These are phyloP conservation scores for Pythium rhizo-oryzae DNA, from an alignment of 352 stramenopile genomes.

Conservation along the genomic window DNA sequence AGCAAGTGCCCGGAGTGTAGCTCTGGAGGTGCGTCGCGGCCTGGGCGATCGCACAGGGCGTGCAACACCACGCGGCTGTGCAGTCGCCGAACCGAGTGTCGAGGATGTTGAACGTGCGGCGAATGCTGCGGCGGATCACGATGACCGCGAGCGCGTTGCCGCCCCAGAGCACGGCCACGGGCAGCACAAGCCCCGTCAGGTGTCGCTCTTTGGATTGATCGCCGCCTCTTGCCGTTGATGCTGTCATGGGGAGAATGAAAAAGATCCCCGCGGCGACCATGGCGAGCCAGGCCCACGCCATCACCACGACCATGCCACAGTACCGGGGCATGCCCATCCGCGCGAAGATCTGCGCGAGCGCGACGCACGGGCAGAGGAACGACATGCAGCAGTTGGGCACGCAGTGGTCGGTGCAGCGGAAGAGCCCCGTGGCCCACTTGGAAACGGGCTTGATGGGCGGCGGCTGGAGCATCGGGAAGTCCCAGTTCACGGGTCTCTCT, in stretches of 20 bases:
- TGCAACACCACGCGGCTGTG: constrained; percentile 7
- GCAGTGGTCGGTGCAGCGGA: constrained; percentile 30
- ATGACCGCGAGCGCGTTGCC: neutral
- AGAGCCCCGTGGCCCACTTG: constrained; percentile 28
- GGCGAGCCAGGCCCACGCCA: constrained; percentile 5
- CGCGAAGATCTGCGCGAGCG: constrained; percentile 34
- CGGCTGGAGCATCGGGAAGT: constrained; percentile 11
- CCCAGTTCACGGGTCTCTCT: neutral
- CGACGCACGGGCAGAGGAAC: constrained; percentile 34
- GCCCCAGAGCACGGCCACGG: neutral
- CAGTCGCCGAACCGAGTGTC: neutral
- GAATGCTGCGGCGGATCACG: constrained; percentile 5
- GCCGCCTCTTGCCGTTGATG: neutral
- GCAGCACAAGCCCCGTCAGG: neutral
- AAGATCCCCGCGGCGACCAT: neutral
- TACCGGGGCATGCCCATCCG: constrained; percentile 26
- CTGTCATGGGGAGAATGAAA: constrained; percentile 2
- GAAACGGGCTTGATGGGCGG: neutral
- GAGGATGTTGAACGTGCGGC: constrained; percentile 9
- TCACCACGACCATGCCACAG: constrained; percentile 1
- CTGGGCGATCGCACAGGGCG: constrained; percentile 14
- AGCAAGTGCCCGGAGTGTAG: constrained; percentile 3
- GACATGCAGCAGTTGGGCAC: constrained; percentile 36
- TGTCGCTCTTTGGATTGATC: neutral
- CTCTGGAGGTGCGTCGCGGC: constrained; percentile 14